Conservation (phyloP, 371 early-diverging fungal species). For the Umbelopsis sp. region DNA sequence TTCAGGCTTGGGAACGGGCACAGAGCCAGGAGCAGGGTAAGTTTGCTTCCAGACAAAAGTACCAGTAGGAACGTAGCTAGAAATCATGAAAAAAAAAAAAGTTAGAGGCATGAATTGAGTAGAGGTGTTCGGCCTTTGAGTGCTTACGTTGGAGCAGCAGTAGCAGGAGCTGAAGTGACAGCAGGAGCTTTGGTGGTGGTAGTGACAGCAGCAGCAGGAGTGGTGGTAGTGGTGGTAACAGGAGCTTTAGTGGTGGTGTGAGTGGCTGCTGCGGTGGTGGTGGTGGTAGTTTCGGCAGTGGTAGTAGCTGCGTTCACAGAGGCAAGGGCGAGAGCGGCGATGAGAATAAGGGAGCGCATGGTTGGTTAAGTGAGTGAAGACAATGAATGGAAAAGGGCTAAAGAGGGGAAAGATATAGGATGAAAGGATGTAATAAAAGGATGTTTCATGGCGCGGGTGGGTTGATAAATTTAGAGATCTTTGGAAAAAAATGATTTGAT, state of each 20-base stretch:
- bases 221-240: background rate
- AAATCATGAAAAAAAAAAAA: background rate
- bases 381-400: background rate
- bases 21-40: conserved; percentile 33
- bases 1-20: conserved; percentile 42
- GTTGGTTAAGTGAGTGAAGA: background rate
- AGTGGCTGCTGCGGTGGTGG: conserved; percentile 2
- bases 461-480: conserved; percentile 2
- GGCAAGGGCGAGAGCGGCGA: conserved; percentile 14
- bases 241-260: conserved; percentile 17
- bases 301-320: conserved; percentile 12
- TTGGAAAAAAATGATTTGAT: background rate
- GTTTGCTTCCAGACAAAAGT: conserved; percentile 28
- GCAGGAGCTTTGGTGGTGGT: conserved; percentile 7
- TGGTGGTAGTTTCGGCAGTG: background rate
- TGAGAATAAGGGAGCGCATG: conserved; percentile 16
- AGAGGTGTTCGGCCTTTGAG: background rate
- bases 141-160: conserved; percentile 24
- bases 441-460: background rate
- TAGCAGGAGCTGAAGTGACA: conserved; percentile 24
- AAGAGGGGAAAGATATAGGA: background rate
- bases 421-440: background rate
- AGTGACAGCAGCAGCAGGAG: background rate
- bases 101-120: background rate
- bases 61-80: conserved; percentile 22